These are phyloP conservation scores for Cladosporium sp. DNA, from an alignment of 2,329 filamentous ascomycete genomes.

Conservation along the genomic window DNA sequence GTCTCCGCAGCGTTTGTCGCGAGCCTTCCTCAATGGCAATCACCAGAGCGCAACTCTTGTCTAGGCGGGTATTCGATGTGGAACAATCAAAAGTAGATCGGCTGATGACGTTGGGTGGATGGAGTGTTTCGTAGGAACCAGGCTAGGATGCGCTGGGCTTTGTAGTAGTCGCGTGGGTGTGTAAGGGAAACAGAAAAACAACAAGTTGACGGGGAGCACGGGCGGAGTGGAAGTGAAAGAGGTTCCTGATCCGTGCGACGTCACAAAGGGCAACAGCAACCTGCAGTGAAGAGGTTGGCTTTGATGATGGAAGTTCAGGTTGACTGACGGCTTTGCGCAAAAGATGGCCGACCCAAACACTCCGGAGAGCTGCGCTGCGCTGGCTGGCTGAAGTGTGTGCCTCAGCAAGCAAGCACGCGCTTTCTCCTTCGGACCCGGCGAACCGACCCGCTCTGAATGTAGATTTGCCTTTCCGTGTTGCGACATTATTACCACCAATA, in stretches of 20 bases:
- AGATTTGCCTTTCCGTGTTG: background rate
- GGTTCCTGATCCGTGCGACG: background rate
- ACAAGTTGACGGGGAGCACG: background rate
- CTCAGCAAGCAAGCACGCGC: background rate
- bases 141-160: slow-evolving; percentile 4
- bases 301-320: background rate
- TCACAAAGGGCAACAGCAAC: slow-evolving; percentile 3
- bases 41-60: background rate
- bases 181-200: background rate
- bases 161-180: slow-evolving; percentile 7
- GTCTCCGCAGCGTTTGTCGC: slow-evolving; percentile 1
- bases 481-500: background rate
- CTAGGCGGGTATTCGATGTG: background rate
- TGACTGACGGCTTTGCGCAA: slow-evolving; percentile 8
- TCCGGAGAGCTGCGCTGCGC: background rate
- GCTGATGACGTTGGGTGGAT: background rate
- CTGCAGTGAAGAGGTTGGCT: slow-evolving; percentile 10
- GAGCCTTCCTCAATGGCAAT: background rate
- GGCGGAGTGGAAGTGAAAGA: background rate
- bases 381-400: background rate
- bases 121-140: slow-evolving; percentile 1
- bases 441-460: background rate
- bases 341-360: slow-evolving; percentile 4
- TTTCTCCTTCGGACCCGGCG: background rate
- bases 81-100: background rate